Evolutionary conservation across 305 asterid species (phyloP).

Genomic region (Fraxinus nigra): DNA sequence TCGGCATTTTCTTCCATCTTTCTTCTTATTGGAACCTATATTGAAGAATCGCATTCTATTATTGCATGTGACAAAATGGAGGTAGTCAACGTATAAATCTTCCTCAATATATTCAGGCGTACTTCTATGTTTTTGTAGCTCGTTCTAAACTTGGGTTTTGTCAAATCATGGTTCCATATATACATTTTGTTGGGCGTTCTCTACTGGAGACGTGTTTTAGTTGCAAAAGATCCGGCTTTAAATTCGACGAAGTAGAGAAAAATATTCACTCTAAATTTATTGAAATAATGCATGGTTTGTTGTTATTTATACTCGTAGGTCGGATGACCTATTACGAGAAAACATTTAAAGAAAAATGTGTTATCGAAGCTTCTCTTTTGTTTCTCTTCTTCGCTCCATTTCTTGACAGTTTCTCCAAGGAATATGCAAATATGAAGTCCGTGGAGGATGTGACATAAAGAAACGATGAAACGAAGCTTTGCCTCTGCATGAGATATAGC

Average conservation of each 20-base stretch:
- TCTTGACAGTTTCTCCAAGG: background rate
- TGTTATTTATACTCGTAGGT: background rate
- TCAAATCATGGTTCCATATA: background rate
- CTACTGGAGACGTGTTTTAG: background rate
- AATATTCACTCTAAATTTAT: background rate
- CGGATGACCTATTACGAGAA: background rate
- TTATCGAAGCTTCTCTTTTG: background rate
- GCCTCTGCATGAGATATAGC: background rate
- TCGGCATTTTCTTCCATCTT: background rate
- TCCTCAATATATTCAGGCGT: background rate
- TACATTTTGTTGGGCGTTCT: background rate
- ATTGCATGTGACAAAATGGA: constrained; percentile 38
- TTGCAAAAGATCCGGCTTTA: background rate
- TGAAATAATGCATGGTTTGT: background rate
- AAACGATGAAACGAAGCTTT: background rate
- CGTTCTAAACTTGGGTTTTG: constrained; percentile 15
- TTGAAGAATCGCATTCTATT: constrained; percentile 15
- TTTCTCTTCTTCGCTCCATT: background rate
- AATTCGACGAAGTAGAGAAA: background rate
- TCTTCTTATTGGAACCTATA: background rate
- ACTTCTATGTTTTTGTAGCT: background rate
- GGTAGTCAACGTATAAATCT: background rate
- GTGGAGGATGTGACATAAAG: background rate
- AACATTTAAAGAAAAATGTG: background rate
- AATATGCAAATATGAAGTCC: background rate